A percentile compares a stretch with the other conserved stretches of the same genome.
phyloP scores from a whole-genome alignment of 148 eudicot genomes.

The Rhododendron henanense region DNA sequence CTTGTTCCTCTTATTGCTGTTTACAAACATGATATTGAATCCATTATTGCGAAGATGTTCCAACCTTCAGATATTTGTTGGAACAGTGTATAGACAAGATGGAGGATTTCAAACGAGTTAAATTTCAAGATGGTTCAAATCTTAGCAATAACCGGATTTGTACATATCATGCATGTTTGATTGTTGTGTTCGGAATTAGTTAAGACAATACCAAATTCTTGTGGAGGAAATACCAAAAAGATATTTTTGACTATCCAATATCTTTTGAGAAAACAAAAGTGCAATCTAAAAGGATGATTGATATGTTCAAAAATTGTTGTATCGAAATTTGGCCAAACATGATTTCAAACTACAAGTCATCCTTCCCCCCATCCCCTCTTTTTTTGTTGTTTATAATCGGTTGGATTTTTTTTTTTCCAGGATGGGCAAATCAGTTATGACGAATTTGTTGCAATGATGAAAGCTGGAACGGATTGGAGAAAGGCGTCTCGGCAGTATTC shows the following conservation, averaged over 20 bases:
- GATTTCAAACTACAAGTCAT: neutral
- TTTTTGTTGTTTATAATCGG: neutral
- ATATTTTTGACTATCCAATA: neutral
- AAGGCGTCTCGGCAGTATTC: constrained; percentile 47
- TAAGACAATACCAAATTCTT: neutral
- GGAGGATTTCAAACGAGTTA: neutral
- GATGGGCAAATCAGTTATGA: constrained; percentile 52
- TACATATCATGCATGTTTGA: neutral
- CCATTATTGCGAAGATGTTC: neutral
- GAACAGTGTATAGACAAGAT: neutral
- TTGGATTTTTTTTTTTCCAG: constrained; percentile 14
- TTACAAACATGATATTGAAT: neutral
- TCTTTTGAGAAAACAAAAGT: neutral
- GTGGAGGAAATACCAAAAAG: neutral
- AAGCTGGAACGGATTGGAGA: constrained; percentile 54
- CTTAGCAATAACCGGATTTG: neutral
- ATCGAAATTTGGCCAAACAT: neutral
- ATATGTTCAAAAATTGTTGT: neutral
- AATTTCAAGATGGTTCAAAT: neutral
- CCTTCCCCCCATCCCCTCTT: neutral
- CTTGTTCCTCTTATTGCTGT: neutral
- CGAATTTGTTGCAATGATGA: constrained; percentile 49
- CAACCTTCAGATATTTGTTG: neutral
- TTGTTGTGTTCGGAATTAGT: neutral
- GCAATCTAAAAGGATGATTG: neutral